A percentile compares a stretch with the other conserved stretches of the same genome.
Conservation (phyloP, 129 eudicot species). For the Artemisia annua region DNA sequence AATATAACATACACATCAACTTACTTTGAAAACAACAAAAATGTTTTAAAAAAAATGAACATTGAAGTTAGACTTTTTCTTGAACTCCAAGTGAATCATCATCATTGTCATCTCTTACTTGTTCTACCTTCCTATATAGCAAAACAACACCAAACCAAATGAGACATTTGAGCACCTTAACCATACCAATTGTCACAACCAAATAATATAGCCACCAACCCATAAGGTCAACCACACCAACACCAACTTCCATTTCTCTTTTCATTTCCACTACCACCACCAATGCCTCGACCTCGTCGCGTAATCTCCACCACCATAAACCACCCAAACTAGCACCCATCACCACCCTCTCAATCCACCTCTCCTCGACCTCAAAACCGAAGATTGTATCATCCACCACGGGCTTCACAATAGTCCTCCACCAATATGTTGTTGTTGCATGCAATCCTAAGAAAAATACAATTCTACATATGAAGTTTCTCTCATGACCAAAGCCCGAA, state of each 20-base stretch:
- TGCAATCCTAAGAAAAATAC: constrained; percentile 78
- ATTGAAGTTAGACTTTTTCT: constrained; percentile 36
- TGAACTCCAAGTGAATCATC: constrained; percentile 31
- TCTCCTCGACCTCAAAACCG: constrained; percentile 53
- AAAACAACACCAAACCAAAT: constrained; percentile 47
- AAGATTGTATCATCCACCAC: constrained; percentile 84
- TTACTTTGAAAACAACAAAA: too few species aligned
- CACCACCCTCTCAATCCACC: constrained; percentile 73
- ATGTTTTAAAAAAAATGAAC: background rate
- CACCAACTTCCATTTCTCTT: constrained; percentile 41
- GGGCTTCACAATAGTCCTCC: constrained; percentile 71
- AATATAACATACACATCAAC: too few species aligned
- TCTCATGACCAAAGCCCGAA: constrained; percentile 50
- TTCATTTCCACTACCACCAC: constrained; percentile 67
- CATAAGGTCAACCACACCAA: constrained; percentile 49
- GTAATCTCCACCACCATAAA: constrained; percentile 91
- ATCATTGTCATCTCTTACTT: constrained; percentile 7
- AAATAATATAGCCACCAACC: constrained; percentile 92
- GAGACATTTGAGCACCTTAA: constrained; percentile 60
- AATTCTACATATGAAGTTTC: constrained; percentile 38
- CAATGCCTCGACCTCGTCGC: constrained; percentile 84
- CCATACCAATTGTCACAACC: constrained; percentile 63
- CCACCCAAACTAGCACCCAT: constrained; percentile 61
- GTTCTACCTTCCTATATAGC: constrained; percentile 37
- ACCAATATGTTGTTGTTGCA: constrained; percentile 66